Base-by-base conservation (phyloP, 1,139 yeast species). In the Spathaspora sp. region DNA sequence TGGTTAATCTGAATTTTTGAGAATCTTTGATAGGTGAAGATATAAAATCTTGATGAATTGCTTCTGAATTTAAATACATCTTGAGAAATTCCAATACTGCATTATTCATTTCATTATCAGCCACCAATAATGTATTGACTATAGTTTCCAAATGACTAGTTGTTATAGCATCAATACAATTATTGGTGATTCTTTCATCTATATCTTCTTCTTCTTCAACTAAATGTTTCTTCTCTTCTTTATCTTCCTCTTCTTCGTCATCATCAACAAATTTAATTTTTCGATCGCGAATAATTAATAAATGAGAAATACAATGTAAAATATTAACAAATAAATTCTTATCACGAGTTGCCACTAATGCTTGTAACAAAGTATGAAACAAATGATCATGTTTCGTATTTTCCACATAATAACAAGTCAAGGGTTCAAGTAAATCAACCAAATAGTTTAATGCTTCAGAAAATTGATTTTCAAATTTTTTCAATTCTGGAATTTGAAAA, bases 371-470 rank as follows among this genome's bases (percentile, higher is more conserved):
- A 8, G 74, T 65, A 45, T 76, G 65, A 61, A 86, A 84, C 48
- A 83, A 68, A 9, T 78, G 78, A 61, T 86, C 91, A 54, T 81
- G 80, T 52, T 77, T 78, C 41, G 78, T 74, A 33, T 84, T 85
- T 31, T 95, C 93, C 11, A 89, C 83, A 55, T 88, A 76, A 63
- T 88, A 89, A 44, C 96, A 86, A 6, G 93, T 84, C 41, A 90
- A 79, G 2, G 93, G 84, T 61, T 93, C 99, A 45, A 89, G 78
- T 38, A 91, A 78, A 62, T 93, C 99, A 46, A 90, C 67, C 24
- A 84, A 71, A 61, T 87, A 89, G 49, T 77, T 80, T 44, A 85
- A 72, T 41, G 86, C 70, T 63, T 93, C 99, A 43, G 59, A 60
- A 53, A 73, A 71, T 49, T 76, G 80, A 63, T 66, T 65, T 34